A percentile compares a stretch with the other conserved stretches of the same genome.
Evolutionary conservation across 805 yeast genomes (phyloP).

Genomic region (Candida ponderosae): DNA sequence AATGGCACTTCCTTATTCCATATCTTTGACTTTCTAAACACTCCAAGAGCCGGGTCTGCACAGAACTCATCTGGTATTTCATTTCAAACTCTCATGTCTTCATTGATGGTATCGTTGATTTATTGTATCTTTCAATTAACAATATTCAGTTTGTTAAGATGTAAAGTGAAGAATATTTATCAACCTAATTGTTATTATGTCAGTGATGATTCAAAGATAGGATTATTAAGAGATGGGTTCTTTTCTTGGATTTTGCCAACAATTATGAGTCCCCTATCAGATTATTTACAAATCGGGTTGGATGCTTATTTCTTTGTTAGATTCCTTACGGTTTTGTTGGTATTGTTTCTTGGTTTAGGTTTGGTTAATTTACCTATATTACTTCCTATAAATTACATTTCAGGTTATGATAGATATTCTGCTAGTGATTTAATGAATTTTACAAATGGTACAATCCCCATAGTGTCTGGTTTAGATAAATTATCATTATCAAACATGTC

Average conservation of each 20-base stretch:
- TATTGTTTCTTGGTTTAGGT: conserved; percentile 46
- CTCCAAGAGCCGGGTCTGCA: conserved; percentile 51
- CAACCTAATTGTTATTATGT: conserved; percentile 44
- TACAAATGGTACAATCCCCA: conserved; percentile 17
- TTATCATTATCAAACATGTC: conserved; percentile 69
- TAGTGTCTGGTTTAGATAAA: conserved; percentile 47
- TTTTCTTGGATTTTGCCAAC: conserved; percentile 50
- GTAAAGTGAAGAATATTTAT: conserved; percentile 33
- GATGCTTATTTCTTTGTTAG: conserved; percentile 73
- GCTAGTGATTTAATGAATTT: conserved; percentile 8
- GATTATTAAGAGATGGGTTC: conserved; percentile 32
- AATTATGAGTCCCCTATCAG: conserved; percentile 29
- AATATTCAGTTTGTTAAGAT: conserved; percentile 30
- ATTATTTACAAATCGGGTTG: conserved; percentile 47
- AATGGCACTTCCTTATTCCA: conserved; percentile 13
- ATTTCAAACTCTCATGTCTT: conserved; percentile 44
- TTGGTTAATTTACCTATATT: conserved; percentile 49
- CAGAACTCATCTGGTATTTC: conserved; percentile 53
- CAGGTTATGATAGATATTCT: conserved; percentile 20
- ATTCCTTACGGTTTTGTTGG: conserved; percentile 42
- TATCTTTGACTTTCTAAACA: conserved; percentile 33
- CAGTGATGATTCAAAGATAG: conserved; percentile 29
- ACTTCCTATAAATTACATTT: conserved; percentile 49
- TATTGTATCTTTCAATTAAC: conserved; percentile 46
- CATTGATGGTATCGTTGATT: conserved; percentile 45